Conservation (phyloP, 176 grass and related monocot species). For the Saccharum spontaneum region DNA sequence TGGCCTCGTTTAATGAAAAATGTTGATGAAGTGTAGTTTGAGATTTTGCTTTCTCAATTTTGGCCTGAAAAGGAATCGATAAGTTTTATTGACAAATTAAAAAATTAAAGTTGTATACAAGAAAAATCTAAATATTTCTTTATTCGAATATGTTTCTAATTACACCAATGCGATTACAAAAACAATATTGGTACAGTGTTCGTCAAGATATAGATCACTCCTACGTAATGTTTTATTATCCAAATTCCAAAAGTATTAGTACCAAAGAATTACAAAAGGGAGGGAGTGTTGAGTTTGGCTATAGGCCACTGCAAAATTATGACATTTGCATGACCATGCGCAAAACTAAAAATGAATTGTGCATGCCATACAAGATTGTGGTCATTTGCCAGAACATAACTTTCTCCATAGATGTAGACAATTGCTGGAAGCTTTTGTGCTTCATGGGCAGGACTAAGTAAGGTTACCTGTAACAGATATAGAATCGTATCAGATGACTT, state of each 20-base stretch:
- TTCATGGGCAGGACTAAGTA: neutral
- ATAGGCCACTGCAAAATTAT: constrained; percentile 1
- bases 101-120: neutral
- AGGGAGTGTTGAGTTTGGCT: neutral
- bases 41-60: neutral
- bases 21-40: neutral
- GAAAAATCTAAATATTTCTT: neutral
- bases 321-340: neutral
- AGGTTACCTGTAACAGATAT: neutral
- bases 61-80: neutral
- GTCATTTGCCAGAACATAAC: neutral
- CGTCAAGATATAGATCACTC: neutral
- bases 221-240: neutral
- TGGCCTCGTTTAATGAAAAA: neutral
- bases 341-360: neutral
- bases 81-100: neutral
- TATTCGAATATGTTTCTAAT: neutral
- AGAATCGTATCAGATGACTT: neutral
- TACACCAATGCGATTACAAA: neutral
- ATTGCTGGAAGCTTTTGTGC: neutral
- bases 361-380: neutral
- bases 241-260: neutral
- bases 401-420: neutral
- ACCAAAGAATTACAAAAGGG: neutral
- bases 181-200: neutral